Conservation (phyloP, 2,329 filamentous ascomycete genomes). For the Trichoderma arundinaceum region DNA sequence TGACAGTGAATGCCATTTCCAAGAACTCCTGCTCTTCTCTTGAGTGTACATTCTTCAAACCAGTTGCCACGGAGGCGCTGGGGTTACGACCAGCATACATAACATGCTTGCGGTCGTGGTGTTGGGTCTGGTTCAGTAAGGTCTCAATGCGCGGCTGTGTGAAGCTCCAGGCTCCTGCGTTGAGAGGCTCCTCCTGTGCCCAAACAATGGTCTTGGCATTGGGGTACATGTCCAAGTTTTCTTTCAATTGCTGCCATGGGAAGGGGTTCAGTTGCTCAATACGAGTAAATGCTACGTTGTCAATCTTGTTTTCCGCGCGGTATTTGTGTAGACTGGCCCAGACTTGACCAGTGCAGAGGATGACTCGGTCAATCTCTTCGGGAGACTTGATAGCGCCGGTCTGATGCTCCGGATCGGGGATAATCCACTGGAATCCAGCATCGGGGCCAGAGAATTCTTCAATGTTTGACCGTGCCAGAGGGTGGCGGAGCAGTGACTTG, state of each 20-base stretch:
- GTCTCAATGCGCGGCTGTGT: conserved; percentile 98
- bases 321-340: conserved; percentile 90
- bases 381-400: conserved; percentile 74
- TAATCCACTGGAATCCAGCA: conserved; percentile 96
- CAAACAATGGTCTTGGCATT: conserved; percentile 98
- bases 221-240: conserved; percentile 95
- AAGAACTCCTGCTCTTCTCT: conserved; percentile 92
- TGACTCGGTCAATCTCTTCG: conserved; percentile 90
- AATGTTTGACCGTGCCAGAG: conserved; percentile 84
- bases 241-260: conserved; percentile 95
- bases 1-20: conserved; percentile 67
- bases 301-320: conserved; percentile 83
- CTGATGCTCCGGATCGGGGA: conserved; percentile 85
- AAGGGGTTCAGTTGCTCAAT: conserved; percentile 98
- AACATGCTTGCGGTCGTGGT: conserved; percentile 93
- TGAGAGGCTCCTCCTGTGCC: conserved; percentile 96
- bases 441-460: conserved; percentile 85
- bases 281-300: conserved; percentile 91
- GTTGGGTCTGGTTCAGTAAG: conserved; percentile 86
- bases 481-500: conserved; percentile 94
- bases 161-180: conserved; percentile 96
- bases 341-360: conserved; percentile 94
- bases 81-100: conserved; percentile 96
- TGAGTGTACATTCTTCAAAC: conserved; percentile 83
- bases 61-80: conserved; percentile 91